Conservation (phyloP, 2,329 filamentous ascomycete species). For the Xylariaceae sp. region DNA sequence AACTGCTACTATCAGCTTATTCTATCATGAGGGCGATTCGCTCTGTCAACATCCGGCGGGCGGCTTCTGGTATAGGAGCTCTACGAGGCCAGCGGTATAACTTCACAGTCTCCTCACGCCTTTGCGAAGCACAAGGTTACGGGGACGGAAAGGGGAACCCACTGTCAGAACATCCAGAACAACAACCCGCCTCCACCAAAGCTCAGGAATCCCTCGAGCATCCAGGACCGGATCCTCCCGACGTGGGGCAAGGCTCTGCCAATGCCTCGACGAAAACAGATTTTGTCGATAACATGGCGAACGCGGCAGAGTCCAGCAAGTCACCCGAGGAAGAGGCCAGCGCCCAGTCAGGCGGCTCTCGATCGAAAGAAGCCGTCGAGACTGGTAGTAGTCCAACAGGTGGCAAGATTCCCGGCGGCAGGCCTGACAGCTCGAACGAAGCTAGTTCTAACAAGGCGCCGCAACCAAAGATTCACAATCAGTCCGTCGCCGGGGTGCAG, state of each 20-base stretch:
- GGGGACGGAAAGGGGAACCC: slow-evolving; percentile 38
- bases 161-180: slow-evolving; percentile 32
- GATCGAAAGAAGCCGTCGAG: slow-evolving; percentile 37
- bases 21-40: slow-evolving; percentile 28
- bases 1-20: not conserved
- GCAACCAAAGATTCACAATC: slow-evolving; percentile 48
- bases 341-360: slow-evolving; percentile 35
- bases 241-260: slow-evolving; percentile 36
- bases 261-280: slow-evolving; percentile 33
- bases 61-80: slow-evolving; percentile 19
- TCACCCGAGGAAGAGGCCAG: slow-evolving; percentile 32
- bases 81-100: slow-evolving; percentile 23
- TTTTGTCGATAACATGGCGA: slow-evolving; percentile 23
- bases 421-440: slow-evolving; percentile 25
- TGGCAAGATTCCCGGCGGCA: slow-evolving; percentile 25
- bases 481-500: slow-evolving; percentile 36
- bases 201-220: slow-evolving; percentile 37
- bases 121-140: slow-evolving; percentile 32
- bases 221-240: slow-evolving; percentile 38
- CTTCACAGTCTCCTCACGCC: slow-evolving; percentile 22
- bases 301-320: slow-evolving; percentile 19
- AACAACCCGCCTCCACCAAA: slow-evolving; percentile 31
- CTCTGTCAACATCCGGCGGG: slow-evolving; percentile 22
- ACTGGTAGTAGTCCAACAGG: slow-evolving; percentile 31
- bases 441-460: slow-evolving; percentile 33